Evolutionary conservation across 2,329 filamentous ascomycete genomes (phyloP).

Genomic region (Cladophialophora yegresii): DNA sequence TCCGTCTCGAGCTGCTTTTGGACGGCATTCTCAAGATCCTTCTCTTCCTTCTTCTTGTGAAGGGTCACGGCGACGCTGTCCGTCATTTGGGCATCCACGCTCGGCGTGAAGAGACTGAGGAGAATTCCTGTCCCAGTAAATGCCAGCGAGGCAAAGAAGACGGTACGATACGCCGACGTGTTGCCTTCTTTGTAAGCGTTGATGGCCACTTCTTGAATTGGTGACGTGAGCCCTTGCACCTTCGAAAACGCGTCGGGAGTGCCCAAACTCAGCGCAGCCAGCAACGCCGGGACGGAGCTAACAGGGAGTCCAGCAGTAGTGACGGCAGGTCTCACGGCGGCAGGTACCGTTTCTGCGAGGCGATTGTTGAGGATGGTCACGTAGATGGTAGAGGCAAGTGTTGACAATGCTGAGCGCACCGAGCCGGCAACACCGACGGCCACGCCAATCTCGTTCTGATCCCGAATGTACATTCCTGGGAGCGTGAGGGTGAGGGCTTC

Average conservation of each 20-base stretch:
- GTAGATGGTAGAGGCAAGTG: slow-evolving; percentile 3
- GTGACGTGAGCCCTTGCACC: not conserved
- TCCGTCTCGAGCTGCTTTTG: no score
- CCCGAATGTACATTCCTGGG: slow-evolving; percentile 1
- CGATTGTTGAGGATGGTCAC: slow-evolving; percentile 13
- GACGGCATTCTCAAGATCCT: not conserved
- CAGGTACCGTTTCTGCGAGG: not conserved
- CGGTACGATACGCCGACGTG: not conserved
- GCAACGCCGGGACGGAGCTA: not conserved
- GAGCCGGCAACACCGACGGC: slow-evolving; percentile 12
- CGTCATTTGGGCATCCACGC: not conserved
- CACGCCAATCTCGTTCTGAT: slow-evolving; percentile 16
- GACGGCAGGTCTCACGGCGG: not conserved
- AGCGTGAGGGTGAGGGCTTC: slow-evolving; percentile 3
- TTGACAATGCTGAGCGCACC: not conserved
- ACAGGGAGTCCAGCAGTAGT: not conserved
- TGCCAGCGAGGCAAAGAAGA: not conserved
- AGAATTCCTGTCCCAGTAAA: not conserved
- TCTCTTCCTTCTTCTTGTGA: slow-evolving; percentile 1
- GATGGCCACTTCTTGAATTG: not conserved
- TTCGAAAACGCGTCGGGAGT: not conserved
- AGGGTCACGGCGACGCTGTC: not conserved
- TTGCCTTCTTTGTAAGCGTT: not conserved
- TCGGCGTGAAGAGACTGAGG: not conserved
- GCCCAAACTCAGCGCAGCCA: not conserved